These are phyloP conservation scores for Gautieria morchelliformis DNA, from an alignment of 768 basidiomycete species.

Conservation along the genomic window DNA sequence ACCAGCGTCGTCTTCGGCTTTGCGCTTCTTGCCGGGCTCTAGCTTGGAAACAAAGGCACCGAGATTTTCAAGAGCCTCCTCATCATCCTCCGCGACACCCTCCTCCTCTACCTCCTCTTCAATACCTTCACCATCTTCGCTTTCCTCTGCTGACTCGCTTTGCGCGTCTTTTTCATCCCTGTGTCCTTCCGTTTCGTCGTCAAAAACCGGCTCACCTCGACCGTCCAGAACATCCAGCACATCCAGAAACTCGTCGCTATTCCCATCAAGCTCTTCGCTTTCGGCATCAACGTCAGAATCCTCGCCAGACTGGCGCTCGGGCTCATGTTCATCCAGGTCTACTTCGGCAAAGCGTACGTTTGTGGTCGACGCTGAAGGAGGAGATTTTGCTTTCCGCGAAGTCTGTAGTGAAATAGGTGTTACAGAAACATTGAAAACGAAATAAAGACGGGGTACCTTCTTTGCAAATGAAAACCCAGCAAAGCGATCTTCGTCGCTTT, in stretches of 20 bases:
- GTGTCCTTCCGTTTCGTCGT: constrained; percentile 17
- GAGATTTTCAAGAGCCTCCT: constrained; percentile 51
- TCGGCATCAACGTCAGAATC: constrained; percentile 9
- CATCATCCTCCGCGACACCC: constrained; percentile 23
- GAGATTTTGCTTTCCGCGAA: not conserved
- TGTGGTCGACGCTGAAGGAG: constrained; percentile 15
- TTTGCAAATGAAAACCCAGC: constrained; percentile 47
- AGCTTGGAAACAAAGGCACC: constrained; percentile 64
- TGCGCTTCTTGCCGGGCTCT: constrained; percentile 60
- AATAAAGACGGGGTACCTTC: constrained; percentile 19
- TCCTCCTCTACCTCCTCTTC: constrained; percentile 27
- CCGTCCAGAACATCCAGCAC: constrained; percentile 60
- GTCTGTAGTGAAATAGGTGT: not conserved
- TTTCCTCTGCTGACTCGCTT: constrained; percentile 14
- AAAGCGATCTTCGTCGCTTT: constrained; percentile 72
- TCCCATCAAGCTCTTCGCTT: constrained; percentile 33
- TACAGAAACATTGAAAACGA: not conserved
- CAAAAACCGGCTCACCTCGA: constrained; percentile 34
- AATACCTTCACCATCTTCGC: constrained; percentile 36
- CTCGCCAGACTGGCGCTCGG: not conserved
- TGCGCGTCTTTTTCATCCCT: constrained; percentile 17
- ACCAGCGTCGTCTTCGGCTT: constrained; percentile 33
- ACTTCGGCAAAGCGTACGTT: constrained; percentile 43
- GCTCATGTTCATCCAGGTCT: constrained; percentile 54
- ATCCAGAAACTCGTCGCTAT: constrained; percentile 51